Evolutionary conservation across 768 basidiomycete genomes (phyloP).

Genomic region (Auricularia sp.): DNA sequence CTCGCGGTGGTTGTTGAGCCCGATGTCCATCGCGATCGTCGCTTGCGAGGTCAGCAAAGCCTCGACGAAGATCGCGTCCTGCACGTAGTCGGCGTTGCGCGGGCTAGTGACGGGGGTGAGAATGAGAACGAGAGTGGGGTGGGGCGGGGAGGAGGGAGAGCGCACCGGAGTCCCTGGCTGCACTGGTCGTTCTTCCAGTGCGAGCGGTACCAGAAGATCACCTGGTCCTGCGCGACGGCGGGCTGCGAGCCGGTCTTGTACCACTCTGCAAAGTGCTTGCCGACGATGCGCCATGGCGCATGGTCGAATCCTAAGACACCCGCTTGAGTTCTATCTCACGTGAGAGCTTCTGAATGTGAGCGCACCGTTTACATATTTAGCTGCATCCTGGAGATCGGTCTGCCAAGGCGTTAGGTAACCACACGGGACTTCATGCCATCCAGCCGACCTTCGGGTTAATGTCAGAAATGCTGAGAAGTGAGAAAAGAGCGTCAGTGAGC

Average conservation of each 20-base stretch:
- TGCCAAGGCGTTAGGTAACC: background rate
- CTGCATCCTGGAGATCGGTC: background rate
- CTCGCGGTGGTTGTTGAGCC: conserved; percentile 6
- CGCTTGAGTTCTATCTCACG: background rate
- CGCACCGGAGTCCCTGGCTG: background rate
- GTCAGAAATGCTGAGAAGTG: background rate
- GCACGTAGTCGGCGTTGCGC: background rate
- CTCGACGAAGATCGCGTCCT: background rate
- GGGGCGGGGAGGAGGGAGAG: background rate
- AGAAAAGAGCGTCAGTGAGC: background rate
- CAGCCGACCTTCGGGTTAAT: background rate
- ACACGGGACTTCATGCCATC: background rate
- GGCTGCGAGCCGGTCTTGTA: background rate
- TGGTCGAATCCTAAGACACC: background rate
- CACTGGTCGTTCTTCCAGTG: background rate
- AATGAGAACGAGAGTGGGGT: background rate
- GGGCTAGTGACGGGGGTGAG: background rate
- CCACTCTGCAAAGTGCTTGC: background rate
- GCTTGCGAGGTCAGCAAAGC: background rate
- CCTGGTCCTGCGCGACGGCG: background rate
- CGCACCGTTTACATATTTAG: background rate
- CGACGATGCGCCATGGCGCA: background rate
- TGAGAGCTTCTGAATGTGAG: background rate
- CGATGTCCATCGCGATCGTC: background rate
- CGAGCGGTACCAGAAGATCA: background rate